Conservation (phyloP, 768 basidiomycete genomes). For the Pisolithus marmoratus region DNA sequence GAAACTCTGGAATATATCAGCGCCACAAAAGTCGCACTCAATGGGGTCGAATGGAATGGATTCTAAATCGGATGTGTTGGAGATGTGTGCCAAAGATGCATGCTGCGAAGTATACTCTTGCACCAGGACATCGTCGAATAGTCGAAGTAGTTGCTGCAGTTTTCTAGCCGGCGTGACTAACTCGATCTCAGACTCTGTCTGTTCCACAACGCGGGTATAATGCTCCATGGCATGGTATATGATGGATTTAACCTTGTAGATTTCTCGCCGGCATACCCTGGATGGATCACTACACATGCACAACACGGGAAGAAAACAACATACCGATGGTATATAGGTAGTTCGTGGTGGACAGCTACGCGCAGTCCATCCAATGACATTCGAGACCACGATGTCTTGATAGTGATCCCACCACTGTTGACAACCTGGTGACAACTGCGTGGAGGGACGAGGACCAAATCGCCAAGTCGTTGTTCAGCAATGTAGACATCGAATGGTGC, state of each 20-base stretch:
- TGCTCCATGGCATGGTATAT: conserved; percentile 50
- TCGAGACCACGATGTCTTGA: conserved; percentile 84
- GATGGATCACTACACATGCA: not conserved
- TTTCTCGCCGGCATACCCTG: conserved; percentile 79
- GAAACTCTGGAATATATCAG: conserved; percentile 77
- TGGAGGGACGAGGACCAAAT: conserved; percentile 76
- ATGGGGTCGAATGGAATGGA: conserved; percentile 24
- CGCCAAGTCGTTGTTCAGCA: conserved; percentile 67
- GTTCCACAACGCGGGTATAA: conserved; percentile 18
- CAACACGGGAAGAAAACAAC: conserved; percentile 1
- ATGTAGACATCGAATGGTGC: conserved; percentile 71
- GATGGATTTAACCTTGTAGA: conserved; percentile 66
- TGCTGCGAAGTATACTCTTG: conserved; percentile 38
- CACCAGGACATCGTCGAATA: conserved; percentile 43
- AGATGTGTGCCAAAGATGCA: conserved; percentile 24
- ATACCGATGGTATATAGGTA: conserved; percentile 77
- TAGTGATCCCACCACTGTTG: conserved; percentile 72
- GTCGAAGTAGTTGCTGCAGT: conserved; percentile 33
- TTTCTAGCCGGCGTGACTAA: conserved; percentile 8
- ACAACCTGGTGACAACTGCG: conserved; percentile 81
- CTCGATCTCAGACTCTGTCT: not conserved
- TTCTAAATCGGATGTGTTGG: conserved; percentile 11
- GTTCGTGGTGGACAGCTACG: conserved; percentile 61
- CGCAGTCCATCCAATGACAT: conserved; percentile 65
- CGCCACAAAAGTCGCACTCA: conserved; percentile 74